Evolutionary conservation across 2,329 filamentous ascomycete species (phyloP).

Genomic region (Fusarium hostae): DNA sequence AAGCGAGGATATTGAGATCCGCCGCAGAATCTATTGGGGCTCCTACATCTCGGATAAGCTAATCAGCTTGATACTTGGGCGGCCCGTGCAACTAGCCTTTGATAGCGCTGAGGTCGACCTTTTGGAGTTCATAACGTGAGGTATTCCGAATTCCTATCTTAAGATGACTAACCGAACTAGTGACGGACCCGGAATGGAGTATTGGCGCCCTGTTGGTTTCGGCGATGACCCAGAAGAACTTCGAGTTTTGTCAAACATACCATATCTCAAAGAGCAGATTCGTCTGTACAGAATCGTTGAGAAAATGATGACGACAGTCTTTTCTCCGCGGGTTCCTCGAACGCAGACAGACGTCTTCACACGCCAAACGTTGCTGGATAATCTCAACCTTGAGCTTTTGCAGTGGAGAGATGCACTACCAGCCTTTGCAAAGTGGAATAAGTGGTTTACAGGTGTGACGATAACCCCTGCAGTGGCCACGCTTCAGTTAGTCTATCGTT

Average conservation of each 20-base stretch:
- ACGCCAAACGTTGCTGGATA: neutral
- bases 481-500: neutral
- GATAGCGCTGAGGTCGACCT: neutral
- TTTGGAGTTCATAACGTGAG: neutral
- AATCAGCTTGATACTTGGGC: neutral
- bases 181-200: neutral
- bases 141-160: rapidly evolving
- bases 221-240: neutral
- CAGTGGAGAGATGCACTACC: neutral
- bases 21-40: conserved; percentile 1
- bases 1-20: neutral
- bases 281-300: neutral
- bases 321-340: neutral
- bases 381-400: neutral
- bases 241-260: neutral
- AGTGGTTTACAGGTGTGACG: neutral
- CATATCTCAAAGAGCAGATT: conserved; percentile 7
- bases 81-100: neutral
- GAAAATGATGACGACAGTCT: conserved; percentile 4
- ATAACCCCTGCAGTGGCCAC: neutral
- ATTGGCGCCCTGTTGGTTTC: neutral
- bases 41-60: conserved; percentile 3
- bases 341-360: neutral
- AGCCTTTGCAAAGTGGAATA: neutral
- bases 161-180: neutral